Base-by-base conservation (phyloP, 2,329 filamentous ascomycete genomes). In the Aspergillus versicolor region DNA sequence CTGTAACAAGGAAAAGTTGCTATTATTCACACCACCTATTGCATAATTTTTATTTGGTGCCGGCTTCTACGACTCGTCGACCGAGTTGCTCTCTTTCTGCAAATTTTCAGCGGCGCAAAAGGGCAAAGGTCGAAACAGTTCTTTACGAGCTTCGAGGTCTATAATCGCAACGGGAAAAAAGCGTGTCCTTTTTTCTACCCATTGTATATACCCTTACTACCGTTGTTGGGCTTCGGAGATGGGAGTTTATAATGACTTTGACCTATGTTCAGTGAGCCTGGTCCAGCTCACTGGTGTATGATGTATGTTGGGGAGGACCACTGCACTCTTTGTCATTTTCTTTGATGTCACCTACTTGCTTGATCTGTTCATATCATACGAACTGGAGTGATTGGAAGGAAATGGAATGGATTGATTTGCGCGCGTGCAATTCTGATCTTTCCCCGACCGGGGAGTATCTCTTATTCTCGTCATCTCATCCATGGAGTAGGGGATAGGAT, bases 301-400 rank as follows among this genome's bases (percentile, higher is more conserved):
- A 68, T 68, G 59, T 73, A 72, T 63, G 67, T 65, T 66, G 61
- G 61, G 61, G 61, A 60, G 63, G 61, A 61, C 62, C 61, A 57
- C 60, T 63, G 61, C 61, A 49, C 60, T 65, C 59, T 55, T 64
- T 63, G 64, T 59, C 54, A 43, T 57, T 57, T 54, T 37, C 27
- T 30, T 57, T 63, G 52, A 56, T 58, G 55, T 57, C 54, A 61
- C 41, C 54, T 59, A 56, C 52, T 46, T 52, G 60, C 57, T 58
- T 48, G 45, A 44, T 48, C 46, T 61, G 61, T 59, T 60, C 38
- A 30, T 43, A 48, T 42, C 51, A 52, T 64, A 43, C 58, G 61
- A 61, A 61, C 63, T 54, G 69, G 70, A 70, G 70, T 69, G 67
- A 60, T 64, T 59, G 69, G 66, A 62, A 67, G 60, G 69, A 63